phyloP scores from a whole-genome alignment of 176 grass and related monocot genomes.

The Alloteropsis semialata region DNA sequence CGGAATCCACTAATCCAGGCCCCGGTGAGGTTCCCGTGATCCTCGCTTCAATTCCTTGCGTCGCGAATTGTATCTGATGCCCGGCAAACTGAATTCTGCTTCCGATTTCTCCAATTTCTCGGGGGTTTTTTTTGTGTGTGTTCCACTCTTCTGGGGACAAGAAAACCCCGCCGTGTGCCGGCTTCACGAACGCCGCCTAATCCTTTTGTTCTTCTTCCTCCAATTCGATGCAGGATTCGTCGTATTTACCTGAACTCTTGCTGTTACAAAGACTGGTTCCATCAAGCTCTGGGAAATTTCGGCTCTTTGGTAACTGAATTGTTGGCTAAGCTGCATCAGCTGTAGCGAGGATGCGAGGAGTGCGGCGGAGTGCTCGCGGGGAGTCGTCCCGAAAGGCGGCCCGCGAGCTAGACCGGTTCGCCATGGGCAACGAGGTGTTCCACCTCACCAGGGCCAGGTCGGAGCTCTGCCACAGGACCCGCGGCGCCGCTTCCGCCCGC shows the following conservation, averaged over 20 bases:
- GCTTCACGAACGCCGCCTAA: background rate
- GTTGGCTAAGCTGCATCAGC: background rate
- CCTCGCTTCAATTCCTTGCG: background rate
- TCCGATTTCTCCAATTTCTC: background rate
- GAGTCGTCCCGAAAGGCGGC: conserved; percentile 24
- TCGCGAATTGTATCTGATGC: background rate
- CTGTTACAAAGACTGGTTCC: no score
- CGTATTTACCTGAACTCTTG: background rate
- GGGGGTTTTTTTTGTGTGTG: background rate
- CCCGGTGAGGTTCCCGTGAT: background rate
- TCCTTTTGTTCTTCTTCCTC: background rate
- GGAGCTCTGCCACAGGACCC: conserved; percentile 32
- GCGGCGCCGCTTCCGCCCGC: background rate
- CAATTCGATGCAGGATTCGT: background rate
- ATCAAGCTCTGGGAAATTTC: background rate
- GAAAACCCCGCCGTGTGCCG: background rate
- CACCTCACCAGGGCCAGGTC: conserved; percentile 64
- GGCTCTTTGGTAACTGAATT: background rate
- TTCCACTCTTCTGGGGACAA: background rate
- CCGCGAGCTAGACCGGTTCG: conserved; percentile 39
- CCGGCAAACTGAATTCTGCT: background rate
- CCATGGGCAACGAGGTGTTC: conserved; percentile 51
- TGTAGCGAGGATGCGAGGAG: conserved; percentile 22
- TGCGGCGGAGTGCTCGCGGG: conserved; percentile 3
- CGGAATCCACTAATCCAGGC: background rate